These are phyloP conservation scores for Annona squamosa DNA, from an alignment of 164 flowering plant genomes.

Conservation along the genomic window DNA sequence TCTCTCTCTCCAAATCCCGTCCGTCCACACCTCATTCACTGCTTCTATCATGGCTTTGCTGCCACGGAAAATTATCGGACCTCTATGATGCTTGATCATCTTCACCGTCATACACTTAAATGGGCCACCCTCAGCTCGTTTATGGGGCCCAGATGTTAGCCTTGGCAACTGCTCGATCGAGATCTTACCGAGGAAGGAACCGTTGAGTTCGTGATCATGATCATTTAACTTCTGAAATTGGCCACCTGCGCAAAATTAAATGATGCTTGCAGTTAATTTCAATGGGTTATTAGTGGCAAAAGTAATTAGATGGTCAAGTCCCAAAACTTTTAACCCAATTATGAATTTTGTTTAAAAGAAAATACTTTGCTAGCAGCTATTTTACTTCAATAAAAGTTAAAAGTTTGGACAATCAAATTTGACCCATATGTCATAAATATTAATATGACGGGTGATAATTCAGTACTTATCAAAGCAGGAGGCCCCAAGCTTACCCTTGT, in stretches of 20 bases:
- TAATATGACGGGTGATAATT: no score
- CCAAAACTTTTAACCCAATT: no score
- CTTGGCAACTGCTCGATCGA: conserved; percentile 9
- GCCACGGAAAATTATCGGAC: conserved; percentile 14
- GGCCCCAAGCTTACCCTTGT: no score
- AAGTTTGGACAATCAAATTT: no score
- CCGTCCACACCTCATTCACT: conserved; percentile 51
- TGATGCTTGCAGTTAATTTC: no score
- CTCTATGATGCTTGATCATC: neutral
- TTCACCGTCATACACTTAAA: neutral
- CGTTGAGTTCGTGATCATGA: conserved; percentile 11
- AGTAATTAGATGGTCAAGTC: no score
- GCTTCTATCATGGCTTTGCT: conserved; percentile 49
- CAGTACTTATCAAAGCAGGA: no score
- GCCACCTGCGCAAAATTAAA: conserved; percentile 6
- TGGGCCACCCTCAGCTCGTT: neutral
- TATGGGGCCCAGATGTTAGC: neutral
- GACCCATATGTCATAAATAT: no score
- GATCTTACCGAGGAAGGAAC: conserved; percentile 19
- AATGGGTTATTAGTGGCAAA: no score
- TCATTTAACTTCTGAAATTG: conserved; percentile 15
- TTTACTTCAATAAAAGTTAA: no score
- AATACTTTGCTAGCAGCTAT: no score
- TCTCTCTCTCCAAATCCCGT: conserved; percentile 50
- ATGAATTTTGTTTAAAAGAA: no score